Evolutionary conservation across 2,329 filamentous ascomycete genomes (phyloP).

Genomic region (Aspergillus bombycis): DNA sequence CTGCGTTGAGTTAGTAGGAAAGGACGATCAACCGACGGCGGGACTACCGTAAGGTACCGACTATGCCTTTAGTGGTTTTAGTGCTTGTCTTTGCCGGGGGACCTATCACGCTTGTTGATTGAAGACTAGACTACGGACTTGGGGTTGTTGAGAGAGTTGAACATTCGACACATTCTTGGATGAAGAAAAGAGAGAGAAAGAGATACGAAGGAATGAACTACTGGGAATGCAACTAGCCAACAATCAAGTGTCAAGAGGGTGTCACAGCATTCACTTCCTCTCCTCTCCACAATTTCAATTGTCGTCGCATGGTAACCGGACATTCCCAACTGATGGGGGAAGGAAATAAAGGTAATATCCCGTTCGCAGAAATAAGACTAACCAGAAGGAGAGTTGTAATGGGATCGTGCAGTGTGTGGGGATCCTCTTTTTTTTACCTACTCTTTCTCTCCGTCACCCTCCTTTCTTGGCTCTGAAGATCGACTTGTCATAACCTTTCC

Average conservation of each 20-base stretch:
- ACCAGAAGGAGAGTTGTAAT: slow-evolving; percentile 5
- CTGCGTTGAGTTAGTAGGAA: neutral
- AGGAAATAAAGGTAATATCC: neutral
- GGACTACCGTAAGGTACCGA: slow-evolving; percentile 1
- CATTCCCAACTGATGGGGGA: neutral
- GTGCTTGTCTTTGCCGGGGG: neutral
- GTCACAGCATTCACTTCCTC: neutral
- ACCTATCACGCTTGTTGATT: neutral
- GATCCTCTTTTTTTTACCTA: neutral
- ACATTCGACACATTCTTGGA: neutral
- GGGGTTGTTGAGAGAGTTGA: neutral
- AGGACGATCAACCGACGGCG: slow-evolving; percentile 1
- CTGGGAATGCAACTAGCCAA: neutral
- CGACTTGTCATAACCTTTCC: slow-evolving; percentile 24
- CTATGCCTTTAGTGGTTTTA: neutral
- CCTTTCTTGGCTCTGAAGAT: slow-evolving; percentile 22
- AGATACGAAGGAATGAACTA: neutral
- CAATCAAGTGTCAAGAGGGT: neutral
- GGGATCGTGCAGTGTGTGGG: slow-evolving; percentile 16
- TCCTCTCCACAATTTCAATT: neutral
- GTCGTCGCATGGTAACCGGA: neutral
- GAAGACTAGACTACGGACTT: neutral
- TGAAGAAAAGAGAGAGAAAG: neutral
- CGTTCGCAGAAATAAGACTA: neutral
- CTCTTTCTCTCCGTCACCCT: slow-evolving; percentile 16